Evolutionary conservation across 192 early-diverging fungal genomes (phyloP).

Genomic region (Geranomyces michiganensis): DNA sequence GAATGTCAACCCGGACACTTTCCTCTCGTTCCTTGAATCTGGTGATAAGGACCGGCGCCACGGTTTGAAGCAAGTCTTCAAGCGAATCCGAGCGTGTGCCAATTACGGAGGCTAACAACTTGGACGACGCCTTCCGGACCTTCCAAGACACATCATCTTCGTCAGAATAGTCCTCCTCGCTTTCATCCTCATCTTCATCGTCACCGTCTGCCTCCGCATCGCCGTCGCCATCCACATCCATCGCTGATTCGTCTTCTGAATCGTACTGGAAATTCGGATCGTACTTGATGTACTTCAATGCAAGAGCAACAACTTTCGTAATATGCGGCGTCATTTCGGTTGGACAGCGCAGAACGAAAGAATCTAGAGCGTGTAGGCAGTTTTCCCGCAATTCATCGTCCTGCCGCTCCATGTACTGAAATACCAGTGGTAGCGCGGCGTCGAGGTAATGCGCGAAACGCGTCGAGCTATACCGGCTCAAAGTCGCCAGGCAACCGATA

Average conservation of each 20-base stretch:
- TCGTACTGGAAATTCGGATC: constrained; percentile 86
- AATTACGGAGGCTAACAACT: constrained; percentile 68
- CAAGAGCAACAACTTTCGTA: constrained; percentile 59
- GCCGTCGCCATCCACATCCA: constrained; percentile 60
- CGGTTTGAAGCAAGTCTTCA: constrained; percentile 60
- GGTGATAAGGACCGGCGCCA: constrained; percentile 73
- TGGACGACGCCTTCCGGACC: constrained; percentile 79
- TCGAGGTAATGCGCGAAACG: constrained; percentile 70
- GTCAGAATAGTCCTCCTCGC: constrained; percentile 77
- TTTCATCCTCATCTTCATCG: constrained; percentile 43
- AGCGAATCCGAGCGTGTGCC: constrained; percentile 73
- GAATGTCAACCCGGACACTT: constrained; percentile 76
- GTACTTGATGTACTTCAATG: constrained; percentile 71
- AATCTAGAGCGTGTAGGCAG: constrained; percentile 78
- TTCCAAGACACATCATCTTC: constrained; percentile 94
- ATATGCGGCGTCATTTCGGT: constrained; percentile 71
- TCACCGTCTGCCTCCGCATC: constrained; percentile 70
- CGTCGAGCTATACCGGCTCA: constrained; percentile 76
- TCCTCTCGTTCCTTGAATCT: constrained; percentile 88
- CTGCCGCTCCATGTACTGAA: constrained; percentile 59
- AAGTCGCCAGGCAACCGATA: constrained; percentile 69
- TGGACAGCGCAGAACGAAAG: constrained; percentile 77
- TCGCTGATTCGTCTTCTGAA: constrained; percentile 62
- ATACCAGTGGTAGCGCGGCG: constrained; percentile 63
- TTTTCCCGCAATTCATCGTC: constrained; percentile 84